These are phyloP conservation scores for Aquilaria agallochum DNA, from an alignment of 441 rosid genomes.

Conservation along the genomic window DNA sequence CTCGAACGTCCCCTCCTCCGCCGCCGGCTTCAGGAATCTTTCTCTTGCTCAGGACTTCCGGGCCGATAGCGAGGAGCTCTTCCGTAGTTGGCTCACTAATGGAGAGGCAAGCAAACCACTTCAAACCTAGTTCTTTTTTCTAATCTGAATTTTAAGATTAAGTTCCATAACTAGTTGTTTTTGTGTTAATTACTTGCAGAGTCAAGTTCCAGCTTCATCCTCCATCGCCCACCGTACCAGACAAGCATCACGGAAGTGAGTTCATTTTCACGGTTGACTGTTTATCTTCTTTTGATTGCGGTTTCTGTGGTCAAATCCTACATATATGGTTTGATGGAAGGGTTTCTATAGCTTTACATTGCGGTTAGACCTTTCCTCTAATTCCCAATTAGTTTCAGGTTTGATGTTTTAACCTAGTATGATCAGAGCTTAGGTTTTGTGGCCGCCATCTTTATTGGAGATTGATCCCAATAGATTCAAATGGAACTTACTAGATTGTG, in stretches of 20 bases:
- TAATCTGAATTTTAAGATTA: background rate
- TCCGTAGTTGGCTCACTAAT: slow-evolving; percentile 69
- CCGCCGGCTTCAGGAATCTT: slow-evolving; percentile 54
- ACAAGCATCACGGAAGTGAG: slow-evolving; percentile 59
- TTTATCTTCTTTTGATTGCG: no score
- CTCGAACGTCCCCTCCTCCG: slow-evolving; percentile 53
- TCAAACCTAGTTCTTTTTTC: no score
- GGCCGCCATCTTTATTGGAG: no score
- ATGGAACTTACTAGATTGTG: no score
- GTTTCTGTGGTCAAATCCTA: no score
- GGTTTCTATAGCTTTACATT: no score
- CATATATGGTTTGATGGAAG: no score
- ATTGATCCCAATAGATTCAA: no score
- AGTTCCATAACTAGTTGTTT: background rate
- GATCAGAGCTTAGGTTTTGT: no score
- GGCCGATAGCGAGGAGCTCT: slow-evolving; percentile 70
- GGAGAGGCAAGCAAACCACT: slow-evolving; percentile 57
- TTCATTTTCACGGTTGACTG: background rate
- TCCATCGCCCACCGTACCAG: slow-evolving; percentile 48
- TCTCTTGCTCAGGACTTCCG: slow-evolving; percentile 50
- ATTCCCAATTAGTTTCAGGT: no score
- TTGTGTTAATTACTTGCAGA: slow-evolving; percentile 29
- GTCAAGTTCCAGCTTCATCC: slow-evolving; percentile 39
- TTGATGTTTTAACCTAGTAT: no score
- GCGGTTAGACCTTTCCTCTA: no score